Evolutionary conservation across 2,329 filamentous ascomycete genomes (phyloP), one percentile per base, ranked within the genome.

Genomic region (Botrytis paeoniae): DNA sequence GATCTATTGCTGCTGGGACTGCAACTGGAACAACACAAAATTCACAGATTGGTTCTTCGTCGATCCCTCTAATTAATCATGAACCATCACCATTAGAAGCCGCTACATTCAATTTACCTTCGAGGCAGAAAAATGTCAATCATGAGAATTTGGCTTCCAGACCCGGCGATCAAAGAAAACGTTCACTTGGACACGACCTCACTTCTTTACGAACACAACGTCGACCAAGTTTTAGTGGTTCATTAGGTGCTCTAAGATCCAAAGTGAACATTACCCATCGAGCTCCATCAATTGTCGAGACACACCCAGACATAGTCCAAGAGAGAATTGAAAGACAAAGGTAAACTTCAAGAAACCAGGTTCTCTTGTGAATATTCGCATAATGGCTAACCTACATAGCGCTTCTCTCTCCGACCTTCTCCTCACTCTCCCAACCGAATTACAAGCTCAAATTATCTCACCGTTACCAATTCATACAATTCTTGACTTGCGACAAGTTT

Each of bases 361-460:
- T 32, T 43, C 29, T 10, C 25, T 45, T 4, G 29, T 35, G 54
- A 20, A 29, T 22, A 4, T 39, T 25, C 25, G 64, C 16, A 66
- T 63, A 5, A 20, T 45, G 22, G 37, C 68, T 70, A 29, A 70
- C 41, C 18, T 20, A 22, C 29, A 14, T 71, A 78, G 76, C 73
- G 74, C 85, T 7, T 83, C 86, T 2, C 85, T 90, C 61, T 86
- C 88, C 73, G 84, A 88, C 69, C 83, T 89, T n/a, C 90, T 91
- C 75, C 82, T 87, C 35, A 82, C 82, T 43, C 81, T 91, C 9
- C 89, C 89, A 3, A 88, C 85, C 74, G 89, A 91, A 80, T 81
- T 91, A 63, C 89, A 91, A 79, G 85, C 89, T 37, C 88, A 91
- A 77, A 86, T 91, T 75, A 86, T 91, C 68, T 85, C 87, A 4